These are phyloP conservation scores for Candida xyloterini DNA, from an alignment of 805 yeast species.

Conservation along the genomic window DNA sequence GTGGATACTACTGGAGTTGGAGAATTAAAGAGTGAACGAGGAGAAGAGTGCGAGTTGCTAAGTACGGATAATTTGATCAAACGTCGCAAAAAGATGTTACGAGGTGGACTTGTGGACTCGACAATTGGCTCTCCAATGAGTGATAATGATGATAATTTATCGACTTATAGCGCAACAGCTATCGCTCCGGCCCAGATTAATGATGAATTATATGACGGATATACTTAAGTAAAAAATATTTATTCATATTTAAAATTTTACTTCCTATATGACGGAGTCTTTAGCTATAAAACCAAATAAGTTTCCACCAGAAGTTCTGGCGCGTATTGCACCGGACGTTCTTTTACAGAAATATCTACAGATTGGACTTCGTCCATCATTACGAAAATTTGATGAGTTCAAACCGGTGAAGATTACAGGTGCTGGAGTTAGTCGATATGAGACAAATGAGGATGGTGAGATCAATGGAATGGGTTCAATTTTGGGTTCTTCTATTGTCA, in stretches of 20 bases:
- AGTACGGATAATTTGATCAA: conserved; percentile 16
- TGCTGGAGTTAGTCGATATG: conserved; percentile 38
- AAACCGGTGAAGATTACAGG: conserved; percentile 46
- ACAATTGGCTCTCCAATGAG: conserved; percentile 32
- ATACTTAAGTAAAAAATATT: conserved; percentile 3
- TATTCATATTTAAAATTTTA: conserved; percentile 3
- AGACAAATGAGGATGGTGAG: conserved; percentile 14
- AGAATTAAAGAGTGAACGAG: conserved; percentile 6
- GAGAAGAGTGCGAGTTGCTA: conserved; percentile 3
- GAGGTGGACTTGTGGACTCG: conserved; percentile 19
- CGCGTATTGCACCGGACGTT: conserved; percentile 80
- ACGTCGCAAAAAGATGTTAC: conserved; percentile 24
- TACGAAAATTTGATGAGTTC: conserved; percentile 71
- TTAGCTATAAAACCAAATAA: conserved; percentile 41
- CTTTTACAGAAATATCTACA: conserved; percentile 77
- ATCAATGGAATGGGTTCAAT: conserved; percentile 28
- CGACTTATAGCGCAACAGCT: conserved; percentile 30
- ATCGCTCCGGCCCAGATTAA: conserved; percentile 22
- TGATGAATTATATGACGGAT: conserved; percentile 17
- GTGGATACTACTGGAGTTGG: conserved; percentile 2
- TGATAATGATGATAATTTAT: conserved; percentile 30
- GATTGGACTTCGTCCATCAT: conserved; percentile 71
- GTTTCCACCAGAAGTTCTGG: conserved; percentile 79
- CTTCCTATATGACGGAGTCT: conserved; percentile 1
- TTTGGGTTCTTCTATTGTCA: conserved; percentile 67